Percentiles rank a stretch among this genome's conserved stretches.
phyloP scores from a whole-genome alignment of 2,329 filamentous ascomycete genomes.

The Tympanopsis confertula region DNA sequence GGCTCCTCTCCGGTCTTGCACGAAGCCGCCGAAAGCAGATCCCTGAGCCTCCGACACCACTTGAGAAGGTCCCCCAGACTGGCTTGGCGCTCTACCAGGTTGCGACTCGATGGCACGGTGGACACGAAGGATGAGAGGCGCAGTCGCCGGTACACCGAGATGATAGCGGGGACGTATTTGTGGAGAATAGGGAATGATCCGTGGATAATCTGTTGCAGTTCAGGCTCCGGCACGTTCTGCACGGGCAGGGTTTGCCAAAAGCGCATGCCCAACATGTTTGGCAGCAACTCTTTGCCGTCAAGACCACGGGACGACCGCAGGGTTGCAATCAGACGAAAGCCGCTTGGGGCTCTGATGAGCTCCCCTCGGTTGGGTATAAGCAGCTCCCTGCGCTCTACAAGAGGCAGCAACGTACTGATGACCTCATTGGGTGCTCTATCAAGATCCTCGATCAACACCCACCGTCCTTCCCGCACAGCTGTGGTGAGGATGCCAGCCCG shows the following conservation, averaged over 20 bases:
- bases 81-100: constrained; percentile 43
- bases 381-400: constrained; percentile 83
- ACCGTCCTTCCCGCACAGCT: constrained; percentile 84
- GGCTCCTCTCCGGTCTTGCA: constrained; percentile 58
- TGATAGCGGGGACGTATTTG: constrained; percentile 46
- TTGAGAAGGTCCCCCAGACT: constrained; percentile 76
- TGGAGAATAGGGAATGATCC: constrained; percentile 59
- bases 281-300: constrained; percentile 57
- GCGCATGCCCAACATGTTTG: constrained; percentile 68
- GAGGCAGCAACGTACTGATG: constrained; percentile 78
- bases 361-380: constrained; percentile 83
- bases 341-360: constrained; percentile 67
- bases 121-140: constrained; percentile 21
- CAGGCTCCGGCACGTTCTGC: constrained; percentile 49
- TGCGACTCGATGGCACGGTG: constrained; percentile 29
- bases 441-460: constrained; percentile 94
- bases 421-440: constrained; percentile 92
- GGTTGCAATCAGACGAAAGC: constrained; percentile 85
- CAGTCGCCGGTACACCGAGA: constrained; percentile 45
- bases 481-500: constrained; percentile 84
- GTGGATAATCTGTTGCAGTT: constrained; percentile 64
- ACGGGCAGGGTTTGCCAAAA: constrained; percentile 76
- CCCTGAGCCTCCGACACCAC: constrained; percentile 70
- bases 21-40: constrained; percentile 48
- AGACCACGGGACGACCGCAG: constrained; percentile 65